Base-by-base conservation (phyloP, 352 stramenopile genomes). In the Phytophthora boehmeriae region DNA sequence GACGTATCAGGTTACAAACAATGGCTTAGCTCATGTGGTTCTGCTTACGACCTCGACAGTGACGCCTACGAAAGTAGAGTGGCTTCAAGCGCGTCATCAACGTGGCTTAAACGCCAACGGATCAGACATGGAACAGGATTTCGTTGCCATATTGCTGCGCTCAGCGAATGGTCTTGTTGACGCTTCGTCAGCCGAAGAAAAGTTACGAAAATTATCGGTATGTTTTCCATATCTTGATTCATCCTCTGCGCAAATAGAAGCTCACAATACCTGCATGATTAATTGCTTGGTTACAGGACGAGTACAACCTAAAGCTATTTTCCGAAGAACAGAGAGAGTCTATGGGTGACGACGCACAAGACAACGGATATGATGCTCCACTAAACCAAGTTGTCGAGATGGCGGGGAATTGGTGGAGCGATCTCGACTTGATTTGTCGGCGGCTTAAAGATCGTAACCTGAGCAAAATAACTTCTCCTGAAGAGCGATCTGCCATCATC, bases 331-430 rank as follows among this genome's bases (percentile, higher is more conserved):
- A 8, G 46, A 57, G 0, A 39, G 20, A n/a, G 8, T 41, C 11
- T 14, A 66, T 8, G 9, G 25, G 6, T 6, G 25, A 6, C 25
- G 8, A 47, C n/a, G 39, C 66, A 16, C 16, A 58, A 11, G 6
- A 45, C 13, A 28, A n/a, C 16, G 59, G 38, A 0, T 20, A 30
- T 46, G 11, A 25, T 48, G 22, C 28, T 23, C 79, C 89, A 45
- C 42, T 57, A 3, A 36, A 66, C 1, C 19, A 75, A 13, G 83
- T 93, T 34, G 25, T 80, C 2, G 66, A 76, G 14, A 49, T 56
- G 14, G 65, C 73, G 3, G 80, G 82, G 0, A 89, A 93, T 43
- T 93, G 84, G 84, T 93, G 82, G 82, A 76, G 66, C 20, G 84
- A 93, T 53, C 61, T 92, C 9, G 58, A 68, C 5, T 36, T 34